Evolutionary conservation across 1,284 basidiomycete species (phyloP), one percentile per base, ranked within the genome.

Genomic region (Porogramme epimiltina): DNA sequence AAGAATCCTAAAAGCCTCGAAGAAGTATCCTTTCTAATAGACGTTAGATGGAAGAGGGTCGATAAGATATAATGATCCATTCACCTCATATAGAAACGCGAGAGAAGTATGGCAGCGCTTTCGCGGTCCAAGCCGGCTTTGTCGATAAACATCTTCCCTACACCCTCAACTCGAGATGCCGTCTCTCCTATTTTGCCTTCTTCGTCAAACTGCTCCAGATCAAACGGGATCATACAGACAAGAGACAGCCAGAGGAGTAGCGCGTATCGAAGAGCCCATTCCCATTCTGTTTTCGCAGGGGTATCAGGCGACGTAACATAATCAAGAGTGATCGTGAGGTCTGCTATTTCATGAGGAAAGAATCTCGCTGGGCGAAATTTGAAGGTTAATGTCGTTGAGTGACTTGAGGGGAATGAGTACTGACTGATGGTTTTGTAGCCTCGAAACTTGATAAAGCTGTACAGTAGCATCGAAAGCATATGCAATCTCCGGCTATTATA

Each of bases 171-270:
- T 31, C 69, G 60, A 51, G 62, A 56, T n/a, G 82, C 77, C 31
- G 85, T 81, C 58, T 74, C 64, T 18, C 81, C 82, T 16, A 65
- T 62, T 16, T 70, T 64, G 13, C 75, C 74, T 11, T 65, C 67
- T 47, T 85, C 81, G 63, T 95, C 91, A 49, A 98, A 92, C 55
- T 92, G 90, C 16, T 83, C 77, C 42, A 99, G 75, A 65, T 93
- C 87, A 67, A 99, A 99, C 0, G 97, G 97, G 19, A 98, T 87
- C 74, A 93, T 94, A 70, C 91, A 91, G 46, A 98, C 89, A 16
- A 99, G 81, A 16, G 93, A 92, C 11, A 99, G 79, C 96, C 97
- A 99, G 2, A 98, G 77, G 4, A 99, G 76, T 20, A 93, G 75
- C 15, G 91, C 78, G 63, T 97, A 95, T 51, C 93, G 85, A 45